Conservation (phyloP, 768 basidiomycete species). For the Ramaria sp. region DNA sequence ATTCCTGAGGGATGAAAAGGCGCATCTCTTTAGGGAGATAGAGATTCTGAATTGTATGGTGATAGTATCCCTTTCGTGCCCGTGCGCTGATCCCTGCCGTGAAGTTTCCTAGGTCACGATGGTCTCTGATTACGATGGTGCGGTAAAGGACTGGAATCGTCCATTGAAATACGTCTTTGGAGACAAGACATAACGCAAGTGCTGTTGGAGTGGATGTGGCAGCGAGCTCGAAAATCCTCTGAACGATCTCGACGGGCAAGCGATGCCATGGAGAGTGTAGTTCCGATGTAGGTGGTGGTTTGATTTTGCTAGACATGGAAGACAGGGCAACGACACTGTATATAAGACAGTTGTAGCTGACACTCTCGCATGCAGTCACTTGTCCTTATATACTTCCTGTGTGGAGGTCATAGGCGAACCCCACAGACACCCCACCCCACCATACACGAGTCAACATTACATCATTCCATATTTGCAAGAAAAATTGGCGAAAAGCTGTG, state of each 20-base stretch:
- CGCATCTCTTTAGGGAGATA: neutral
- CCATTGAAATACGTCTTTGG: neutral
- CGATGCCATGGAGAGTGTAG: too few relatives aligned
- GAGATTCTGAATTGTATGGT: neutral
- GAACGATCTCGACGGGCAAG: neutral
- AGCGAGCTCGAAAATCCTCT: neutral
- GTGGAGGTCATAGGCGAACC: neutral
- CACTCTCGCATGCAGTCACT: too few relatives aligned
- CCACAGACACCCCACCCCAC: neutral
- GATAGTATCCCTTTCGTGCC: neutral
- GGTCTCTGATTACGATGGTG: neutral
- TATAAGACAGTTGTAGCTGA: too few relatives aligned
- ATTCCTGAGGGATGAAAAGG: neutral
- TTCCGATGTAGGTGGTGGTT: too few relatives aligned
- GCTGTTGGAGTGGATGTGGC: neutral
- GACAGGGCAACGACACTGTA: too few relatives aligned
- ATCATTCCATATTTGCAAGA: too few relatives aligned
- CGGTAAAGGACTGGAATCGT: neutral
- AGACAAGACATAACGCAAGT: neutral
- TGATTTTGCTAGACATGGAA: too few relatives aligned
- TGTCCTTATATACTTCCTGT: neutral
- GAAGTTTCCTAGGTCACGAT: neutral
- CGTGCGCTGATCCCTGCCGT: neutral
- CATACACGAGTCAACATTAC: too few relatives aligned
- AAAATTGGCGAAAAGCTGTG: too few relatives aligned